Percentiles rank a stretch among this genome's conserved stretches.
Conservation (phyloP, 768 basidiomycete species). For the Mycena haematopus region DNA sequence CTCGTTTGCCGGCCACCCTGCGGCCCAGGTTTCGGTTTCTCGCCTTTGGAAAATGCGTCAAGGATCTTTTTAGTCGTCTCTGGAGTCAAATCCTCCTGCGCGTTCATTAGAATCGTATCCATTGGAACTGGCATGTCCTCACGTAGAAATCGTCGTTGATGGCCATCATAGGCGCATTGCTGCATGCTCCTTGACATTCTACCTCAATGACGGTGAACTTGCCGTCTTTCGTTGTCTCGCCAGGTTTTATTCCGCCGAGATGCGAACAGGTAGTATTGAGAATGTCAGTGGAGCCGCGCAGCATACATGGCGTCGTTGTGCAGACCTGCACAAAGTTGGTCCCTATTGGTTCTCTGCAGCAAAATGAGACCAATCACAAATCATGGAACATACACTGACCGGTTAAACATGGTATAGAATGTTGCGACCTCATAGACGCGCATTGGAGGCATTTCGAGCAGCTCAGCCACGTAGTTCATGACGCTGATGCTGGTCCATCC, state of each 20-base stretch:
- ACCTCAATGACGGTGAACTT: conserved; percentile 99
- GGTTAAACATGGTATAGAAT: conserved; percentile 99
- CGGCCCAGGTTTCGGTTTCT: conserved; percentile 93
- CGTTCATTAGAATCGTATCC: conserved; percentile 21
- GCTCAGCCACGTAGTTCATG: conserved; percentile 97
- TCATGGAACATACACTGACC: conserved; percentile 52
- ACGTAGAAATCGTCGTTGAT: conserved; percentile 98
- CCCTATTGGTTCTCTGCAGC: conserved; percentile 86
- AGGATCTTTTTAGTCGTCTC: conserved; percentile 80
- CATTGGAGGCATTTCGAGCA: conserved; percentile 96
- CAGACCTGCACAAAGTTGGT: conserved; percentile 96
- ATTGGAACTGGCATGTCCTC: conserved; percentile 36
- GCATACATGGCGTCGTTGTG: conserved; percentile 98
- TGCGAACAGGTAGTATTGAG: conserved; percentile 83
- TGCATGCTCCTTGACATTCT: conserved; percentile 98
- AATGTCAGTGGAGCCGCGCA: conserved; percentile 90
- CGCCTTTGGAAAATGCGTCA: conserved; percentile 78
- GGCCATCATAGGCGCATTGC: conserved; percentile 97
- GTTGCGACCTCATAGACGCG: conserved; percentile 99
- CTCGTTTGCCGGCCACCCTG: conserved; percentile 87
- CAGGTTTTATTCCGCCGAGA: conserved; percentile 83
- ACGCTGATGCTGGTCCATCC: conserved; percentile 98
- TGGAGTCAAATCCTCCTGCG: conserved; percentile 84
- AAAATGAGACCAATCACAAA: background rate
- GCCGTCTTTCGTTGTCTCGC: conserved; percentile 92